phyloP scores from a whole-genome alignment of 2,329 filamentous ascomycete genomes.

The Cryoendolithus antarcticus region DNA sequence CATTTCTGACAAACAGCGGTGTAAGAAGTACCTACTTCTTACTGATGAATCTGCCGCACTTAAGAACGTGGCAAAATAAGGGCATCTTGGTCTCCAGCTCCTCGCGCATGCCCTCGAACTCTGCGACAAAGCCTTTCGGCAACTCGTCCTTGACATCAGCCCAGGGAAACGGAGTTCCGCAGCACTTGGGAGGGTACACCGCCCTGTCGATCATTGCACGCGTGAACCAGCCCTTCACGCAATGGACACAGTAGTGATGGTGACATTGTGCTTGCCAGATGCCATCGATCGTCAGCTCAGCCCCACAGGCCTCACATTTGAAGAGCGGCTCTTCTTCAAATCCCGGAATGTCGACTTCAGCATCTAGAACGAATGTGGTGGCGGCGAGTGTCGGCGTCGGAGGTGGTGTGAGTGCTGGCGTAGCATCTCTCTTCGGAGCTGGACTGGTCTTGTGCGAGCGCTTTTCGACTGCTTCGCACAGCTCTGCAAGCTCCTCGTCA shows the following conservation, averaged over 20 bases:
- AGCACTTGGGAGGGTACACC: background rate
- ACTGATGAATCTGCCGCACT: background rate
- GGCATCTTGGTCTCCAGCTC: background rate
- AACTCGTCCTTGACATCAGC: background rate
- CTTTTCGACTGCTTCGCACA: no score
- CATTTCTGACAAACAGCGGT: background rate
- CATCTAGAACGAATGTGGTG: background rate
- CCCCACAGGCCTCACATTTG: background rate
- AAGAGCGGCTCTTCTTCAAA: background rate
- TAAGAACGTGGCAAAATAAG: background rate
- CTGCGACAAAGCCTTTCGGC: background rate
- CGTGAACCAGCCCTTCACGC: background rate
- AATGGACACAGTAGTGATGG: background rate
- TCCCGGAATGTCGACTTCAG: background rate
- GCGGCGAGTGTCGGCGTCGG: background rate
- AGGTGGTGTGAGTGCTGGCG: background rate
- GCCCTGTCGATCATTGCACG: background rate
- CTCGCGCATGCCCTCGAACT: background rate
- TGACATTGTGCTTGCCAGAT: background rate
- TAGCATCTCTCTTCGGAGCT: no score
- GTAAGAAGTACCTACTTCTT: background rate
- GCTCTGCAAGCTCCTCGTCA: no score
- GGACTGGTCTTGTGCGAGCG: no score
- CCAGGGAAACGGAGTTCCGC: background rate
- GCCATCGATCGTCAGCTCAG: background rate